phyloP scores from a whole-genome alignment of 805 yeast genomes.

The Yamadazyma laniorum region DNA sequence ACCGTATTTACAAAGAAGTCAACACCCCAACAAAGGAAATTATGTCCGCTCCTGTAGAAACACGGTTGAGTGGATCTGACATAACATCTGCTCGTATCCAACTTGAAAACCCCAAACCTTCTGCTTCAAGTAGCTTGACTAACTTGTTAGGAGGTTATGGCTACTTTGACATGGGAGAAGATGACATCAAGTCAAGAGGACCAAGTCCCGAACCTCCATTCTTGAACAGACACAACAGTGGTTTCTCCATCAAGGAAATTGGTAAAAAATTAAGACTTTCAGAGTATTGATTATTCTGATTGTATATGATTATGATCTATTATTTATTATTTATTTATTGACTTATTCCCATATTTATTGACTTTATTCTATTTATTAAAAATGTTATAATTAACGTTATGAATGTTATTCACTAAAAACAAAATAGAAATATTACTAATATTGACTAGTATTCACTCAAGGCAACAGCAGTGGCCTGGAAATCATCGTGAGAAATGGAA shows the following conservation, averaged over 20 bases:
- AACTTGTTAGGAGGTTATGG: slow-evolving; percentile 57
- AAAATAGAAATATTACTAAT: too few species aligned
- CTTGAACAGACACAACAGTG: slow-evolving; percentile 36
- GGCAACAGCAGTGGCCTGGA: slow-evolving; percentile 98
- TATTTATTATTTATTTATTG: slow-evolving; percentile 12
- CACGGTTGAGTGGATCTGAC: slow-evolving; percentile 17
- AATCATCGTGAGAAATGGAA: slow-evolving; percentile 93
- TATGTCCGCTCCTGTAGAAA: slow-evolving; percentile 23
- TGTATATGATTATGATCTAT: too few species aligned
- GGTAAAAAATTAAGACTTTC: slow-evolving; percentile 64
- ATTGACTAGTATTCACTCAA: slow-evolving; percentile 56
- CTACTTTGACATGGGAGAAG: slow-evolving; percentile 57
- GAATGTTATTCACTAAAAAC: too few species aligned
- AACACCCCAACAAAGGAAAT: slow-evolving; percentile 18
- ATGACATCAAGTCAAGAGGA: slow-evolving; percentile 53
- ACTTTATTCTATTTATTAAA: slow-evolving; percentile 7
- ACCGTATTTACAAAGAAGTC: slow-evolving; percentile 28
- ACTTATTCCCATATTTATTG: slow-evolving; percentile 10
- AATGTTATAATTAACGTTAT: too few species aligned
- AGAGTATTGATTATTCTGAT: slow-evolving; percentile 47
- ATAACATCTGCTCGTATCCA: background rate
- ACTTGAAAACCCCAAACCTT: slow-evolving; percentile 6
- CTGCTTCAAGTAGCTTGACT: slow-evolving; percentile 22
- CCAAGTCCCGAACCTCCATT: slow-evolving; percentile 56
- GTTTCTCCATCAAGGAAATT: slow-evolving; percentile 50